Conservation (phyloP, 768 basidiomycete species). For the Sistotremastrum niveocremeum region DNA sequence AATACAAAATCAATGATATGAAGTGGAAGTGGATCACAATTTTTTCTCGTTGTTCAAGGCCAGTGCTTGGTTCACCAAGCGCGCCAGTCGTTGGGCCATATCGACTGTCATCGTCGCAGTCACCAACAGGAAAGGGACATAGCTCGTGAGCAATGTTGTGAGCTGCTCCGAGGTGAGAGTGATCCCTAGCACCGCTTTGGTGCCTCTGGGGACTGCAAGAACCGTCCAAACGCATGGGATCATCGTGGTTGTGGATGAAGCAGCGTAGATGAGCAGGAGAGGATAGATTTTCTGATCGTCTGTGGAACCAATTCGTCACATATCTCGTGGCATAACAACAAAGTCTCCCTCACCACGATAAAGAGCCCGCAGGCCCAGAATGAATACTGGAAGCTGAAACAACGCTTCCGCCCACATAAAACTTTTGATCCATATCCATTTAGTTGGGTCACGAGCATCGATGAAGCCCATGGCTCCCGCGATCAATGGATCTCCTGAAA, state of each 20-base stretch:
- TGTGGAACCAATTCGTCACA: constrained; percentile 11
- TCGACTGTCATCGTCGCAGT: constrained; percentile 64
- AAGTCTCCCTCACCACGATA: constrained; percentile 31
- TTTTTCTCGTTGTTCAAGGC: neutral
- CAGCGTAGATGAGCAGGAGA: constrained; percentile 58
- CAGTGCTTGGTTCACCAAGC: neutral
- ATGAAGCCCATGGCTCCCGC: constrained; percentile 35
- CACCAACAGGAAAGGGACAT: constrained; percentile 63
- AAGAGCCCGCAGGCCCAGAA: constrained; percentile 49
- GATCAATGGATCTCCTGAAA: constrained; percentile 58
- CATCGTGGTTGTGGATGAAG: constrained; percentile 67
- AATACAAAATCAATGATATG: neutral
- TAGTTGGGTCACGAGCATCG: constrained; percentile 9
- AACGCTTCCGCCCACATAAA: constrained; percentile 52
- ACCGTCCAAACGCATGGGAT: constrained; percentile 54
- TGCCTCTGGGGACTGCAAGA: constrained; percentile 34
- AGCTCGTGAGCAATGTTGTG: constrained; percentile 46
- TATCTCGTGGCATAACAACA: neutral
- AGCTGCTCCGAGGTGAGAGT: constrained; percentile 40
- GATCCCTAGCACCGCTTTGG: constrained; percentile 9
- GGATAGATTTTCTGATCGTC: constrained; percentile 41
- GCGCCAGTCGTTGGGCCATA: constrained; percentile 30
- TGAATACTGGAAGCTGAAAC: constrained; percentile 68
- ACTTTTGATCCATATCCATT: constrained; percentile 46
- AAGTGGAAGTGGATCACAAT: neutral